Conservation (phyloP, 1,284 basidiomycete species). For the Boletellus dicymbophilus region DNA sequence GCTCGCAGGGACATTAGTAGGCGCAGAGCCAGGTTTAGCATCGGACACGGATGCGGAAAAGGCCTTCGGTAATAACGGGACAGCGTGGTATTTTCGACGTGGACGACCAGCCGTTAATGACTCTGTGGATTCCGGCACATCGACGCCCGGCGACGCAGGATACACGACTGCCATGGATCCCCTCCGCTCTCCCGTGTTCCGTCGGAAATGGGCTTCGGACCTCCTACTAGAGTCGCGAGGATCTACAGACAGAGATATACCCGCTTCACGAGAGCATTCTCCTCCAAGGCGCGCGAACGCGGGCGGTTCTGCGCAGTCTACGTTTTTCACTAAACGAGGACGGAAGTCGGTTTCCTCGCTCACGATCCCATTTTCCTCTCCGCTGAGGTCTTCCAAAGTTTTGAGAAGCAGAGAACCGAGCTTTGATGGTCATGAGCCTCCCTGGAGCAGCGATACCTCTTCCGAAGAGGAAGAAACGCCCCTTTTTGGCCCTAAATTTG, state of each 20-base stretch:
- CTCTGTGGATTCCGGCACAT: slow-evolving; percentile 24
- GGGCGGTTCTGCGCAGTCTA: slow-evolving; percentile 17
- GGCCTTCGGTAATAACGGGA: slow-evolving; percentile 47
- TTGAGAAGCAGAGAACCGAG: slow-evolving; percentile 30
- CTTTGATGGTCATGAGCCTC: slow-evolving; percentile 36
- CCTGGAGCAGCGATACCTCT: slow-evolving; percentile 71
- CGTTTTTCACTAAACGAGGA: slow-evolving; percentile 37
- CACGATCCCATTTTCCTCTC: slow-evolving; percentile 45
- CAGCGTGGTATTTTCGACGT: slow-evolving; percentile 47
- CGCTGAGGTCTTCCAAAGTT: slow-evolving; percentile 31
- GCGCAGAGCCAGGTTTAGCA: slow-evolving; percentile 50
- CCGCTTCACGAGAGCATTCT: slow-evolving; percentile 10
- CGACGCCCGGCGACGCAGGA: slow-evolving; percentile 27
- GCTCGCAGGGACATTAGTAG: slow-evolving; percentile 1
- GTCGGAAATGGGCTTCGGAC: slow-evolving; percentile 49
- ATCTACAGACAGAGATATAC: slow-evolving; percentile 18
- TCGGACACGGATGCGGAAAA: slow-evolving; percentile 63
- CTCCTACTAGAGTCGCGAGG: slow-evolving; percentile 37
- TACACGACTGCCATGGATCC: slow-evolving; percentile 36
- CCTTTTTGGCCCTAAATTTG: slow-evolving; percentile 26
- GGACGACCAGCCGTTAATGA: slow-evolving; percentile 24
- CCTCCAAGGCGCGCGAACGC: slow-evolving; percentile 12
- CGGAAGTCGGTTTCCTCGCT: slow-evolving; percentile 53
- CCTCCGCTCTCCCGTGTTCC: slow-evolving; percentile 41
- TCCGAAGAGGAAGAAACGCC: slow-evolving; percentile 51